These are phyloP conservation scores for Fusarium humuli DNA, from an alignment of 2,329 filamentous ascomycete genomes.

Conservation along the genomic window DNA sequence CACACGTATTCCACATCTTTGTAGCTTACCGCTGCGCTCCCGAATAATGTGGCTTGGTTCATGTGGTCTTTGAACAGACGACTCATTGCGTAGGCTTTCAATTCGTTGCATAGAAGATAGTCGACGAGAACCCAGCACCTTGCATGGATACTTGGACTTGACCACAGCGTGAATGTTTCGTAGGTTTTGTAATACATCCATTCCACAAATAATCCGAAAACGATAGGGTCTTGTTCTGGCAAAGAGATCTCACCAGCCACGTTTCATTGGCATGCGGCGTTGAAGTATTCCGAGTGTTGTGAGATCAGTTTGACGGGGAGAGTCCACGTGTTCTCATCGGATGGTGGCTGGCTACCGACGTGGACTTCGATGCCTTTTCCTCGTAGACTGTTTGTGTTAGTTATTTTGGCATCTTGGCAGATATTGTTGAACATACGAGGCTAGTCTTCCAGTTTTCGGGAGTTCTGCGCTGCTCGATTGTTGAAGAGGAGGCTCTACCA, in stretches of 20 bases:
- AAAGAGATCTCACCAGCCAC: background rate
- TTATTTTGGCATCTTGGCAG: accelerated
- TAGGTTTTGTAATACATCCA: conserved; percentile 1
- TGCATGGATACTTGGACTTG: background rate
- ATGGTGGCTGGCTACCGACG: background rate
- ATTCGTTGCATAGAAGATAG: background rate
- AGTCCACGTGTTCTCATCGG: background rate
- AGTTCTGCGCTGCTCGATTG: accelerated
- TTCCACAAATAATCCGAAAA: background rate
- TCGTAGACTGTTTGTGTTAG: background rate
- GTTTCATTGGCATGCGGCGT: background rate
- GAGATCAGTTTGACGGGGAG: background rate
- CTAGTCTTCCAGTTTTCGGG: background rate
- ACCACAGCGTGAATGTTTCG: accelerated
- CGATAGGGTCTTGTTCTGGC: background rate
- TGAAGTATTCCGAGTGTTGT: background rate
- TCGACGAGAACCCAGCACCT: background rate
- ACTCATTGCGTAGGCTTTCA: background rate
- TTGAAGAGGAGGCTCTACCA: background rate
- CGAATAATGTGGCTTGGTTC: accelerated
- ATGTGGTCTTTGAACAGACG: background rate
- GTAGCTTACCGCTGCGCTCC: background rate
- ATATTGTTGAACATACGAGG: background rate
- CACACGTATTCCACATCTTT: background rate
- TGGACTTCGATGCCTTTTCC: background rate